Evolutionary conservation across 2,329 filamentous ascomycete species (phyloP).

Genomic region (Diaporthe longicolla): DNA sequence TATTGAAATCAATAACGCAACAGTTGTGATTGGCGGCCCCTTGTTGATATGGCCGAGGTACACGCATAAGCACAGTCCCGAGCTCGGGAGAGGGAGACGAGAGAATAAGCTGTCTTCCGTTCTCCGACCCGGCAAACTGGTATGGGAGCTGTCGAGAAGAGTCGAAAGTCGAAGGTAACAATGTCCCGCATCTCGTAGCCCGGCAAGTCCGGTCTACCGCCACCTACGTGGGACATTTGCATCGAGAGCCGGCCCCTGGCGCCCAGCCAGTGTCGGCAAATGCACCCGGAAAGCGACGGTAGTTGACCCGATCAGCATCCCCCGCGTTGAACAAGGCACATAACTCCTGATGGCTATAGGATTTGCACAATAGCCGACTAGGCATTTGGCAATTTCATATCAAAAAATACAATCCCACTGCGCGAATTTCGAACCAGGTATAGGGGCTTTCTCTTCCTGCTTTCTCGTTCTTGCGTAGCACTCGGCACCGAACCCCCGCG

Average conservation of each 20-base stretch:
- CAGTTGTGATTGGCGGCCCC: conserved; percentile 7
- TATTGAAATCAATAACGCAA: conserved; percentile 1
- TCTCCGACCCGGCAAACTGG: not conserved
- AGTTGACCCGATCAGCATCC: conserved; percentile 3
- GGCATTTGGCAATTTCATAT: not conserved
- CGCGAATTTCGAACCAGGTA: not conserved
- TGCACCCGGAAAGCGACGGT: conserved; percentile 33
- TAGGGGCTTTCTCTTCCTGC: not conserved
- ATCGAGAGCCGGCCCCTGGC: not conserved
- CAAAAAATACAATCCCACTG: not conserved
- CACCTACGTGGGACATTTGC: not conserved
- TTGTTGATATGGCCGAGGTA: conserved; percentile 5
- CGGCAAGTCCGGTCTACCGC: not conserved
- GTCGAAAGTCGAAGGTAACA: not conserved
- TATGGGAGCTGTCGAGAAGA: not conserved
- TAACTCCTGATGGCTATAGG: not conserved
- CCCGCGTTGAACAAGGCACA: not conserved
- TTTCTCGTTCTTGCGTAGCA: too few species aligned
- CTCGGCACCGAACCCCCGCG: not conserved
- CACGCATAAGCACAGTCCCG: not conserved
- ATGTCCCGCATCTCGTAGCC: conserved; percentile 3
- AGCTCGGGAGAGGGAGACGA: conserved; percentile 3
- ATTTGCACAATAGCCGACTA: not conserved
- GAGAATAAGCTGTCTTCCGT: conserved; percentile 9
- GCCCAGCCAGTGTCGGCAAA: conserved; percentile 29